phyloP scores from a whole-genome alignment of 2,329 filamentous ascomycete species.

The Diaporthe aspalathi region DNA sequence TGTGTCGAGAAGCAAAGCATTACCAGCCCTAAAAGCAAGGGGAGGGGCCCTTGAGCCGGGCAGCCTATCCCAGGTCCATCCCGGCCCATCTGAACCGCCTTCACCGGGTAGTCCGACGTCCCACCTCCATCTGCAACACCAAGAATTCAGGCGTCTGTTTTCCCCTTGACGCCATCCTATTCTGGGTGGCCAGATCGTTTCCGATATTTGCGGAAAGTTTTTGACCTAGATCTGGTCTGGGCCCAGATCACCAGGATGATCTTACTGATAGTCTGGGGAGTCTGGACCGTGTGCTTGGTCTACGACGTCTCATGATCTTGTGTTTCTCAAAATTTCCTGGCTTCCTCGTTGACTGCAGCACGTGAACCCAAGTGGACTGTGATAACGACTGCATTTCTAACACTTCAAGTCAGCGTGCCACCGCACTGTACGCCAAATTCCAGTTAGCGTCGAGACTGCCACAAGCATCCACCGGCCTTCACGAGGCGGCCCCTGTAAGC shows the following conservation, averaged over 20 bases:
- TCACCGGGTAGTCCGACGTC: slow-evolving; percentile 7
- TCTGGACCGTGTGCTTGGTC: not conserved
- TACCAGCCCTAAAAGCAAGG: slow-evolving; percentile 5
- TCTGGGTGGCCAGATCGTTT: not conserved
- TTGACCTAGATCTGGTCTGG: not conserved
- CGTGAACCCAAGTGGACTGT: not conserved
- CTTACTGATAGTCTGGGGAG: not conserved
- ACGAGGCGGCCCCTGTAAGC: not conserved
- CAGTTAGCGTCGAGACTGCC: not conserved
- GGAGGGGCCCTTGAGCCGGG: not conserved
- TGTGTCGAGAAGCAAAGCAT: slow-evolving; percentile 3
- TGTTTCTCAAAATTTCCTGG: not conserved
- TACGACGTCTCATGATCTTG: not conserved
- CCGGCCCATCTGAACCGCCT: not conserved
- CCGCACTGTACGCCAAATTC: not conserved
- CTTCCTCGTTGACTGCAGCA: not conserved
- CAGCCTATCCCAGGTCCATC: not conserved
- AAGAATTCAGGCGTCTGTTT: not conserved
- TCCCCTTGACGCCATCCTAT: slow-evolving; percentile 1
- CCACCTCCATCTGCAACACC: slow-evolving; percentile 17
- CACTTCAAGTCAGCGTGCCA: not conserved
- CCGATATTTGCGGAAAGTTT: not conserved
- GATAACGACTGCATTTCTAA: not conserved
- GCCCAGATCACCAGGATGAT: not conserved
- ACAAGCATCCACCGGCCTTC: too few relatives aligned